These are phyloP conservation scores for Ulmus americana DNA, from an alignment of 331 rosid genomes.

Conservation along the genomic window DNA sequence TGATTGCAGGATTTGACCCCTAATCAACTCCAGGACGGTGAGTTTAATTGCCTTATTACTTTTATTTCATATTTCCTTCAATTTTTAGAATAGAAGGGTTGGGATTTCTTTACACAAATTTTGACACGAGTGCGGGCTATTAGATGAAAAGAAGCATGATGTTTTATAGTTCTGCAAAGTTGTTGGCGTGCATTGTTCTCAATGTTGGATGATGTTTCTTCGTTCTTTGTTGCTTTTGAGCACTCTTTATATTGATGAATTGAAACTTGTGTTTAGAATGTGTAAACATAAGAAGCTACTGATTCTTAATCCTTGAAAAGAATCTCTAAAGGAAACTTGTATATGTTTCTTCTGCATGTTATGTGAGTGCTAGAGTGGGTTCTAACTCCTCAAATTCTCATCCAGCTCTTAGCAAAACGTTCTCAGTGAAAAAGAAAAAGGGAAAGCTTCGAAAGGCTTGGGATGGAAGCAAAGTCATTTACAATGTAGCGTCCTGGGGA, in stretches of 20 bases:
- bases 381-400: conserved; percentile 25
- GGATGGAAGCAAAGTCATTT: conserved; percentile 95
- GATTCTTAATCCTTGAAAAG: not conserved
- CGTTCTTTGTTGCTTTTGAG: not conserved
- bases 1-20: conserved; percentile 84
- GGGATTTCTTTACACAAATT: not conserved
- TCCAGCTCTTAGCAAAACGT: conserved; percentile 93
- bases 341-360: conserved; percentile 1
- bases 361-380: conserved; percentile 7
- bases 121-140: not conserved
- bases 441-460: conserved; percentile 93
- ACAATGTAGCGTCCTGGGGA: conserved; percentile 97
- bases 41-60: conserved; percentile 18
- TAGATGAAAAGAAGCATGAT: not conserved
- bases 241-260: not conserved
- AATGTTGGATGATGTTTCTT: not conserved
- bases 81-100: not conserved
- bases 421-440: conserved; percentile 73
- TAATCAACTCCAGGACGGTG: conserved; percentile 84
- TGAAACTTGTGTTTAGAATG: not conserved
- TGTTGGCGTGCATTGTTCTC: not conserved
- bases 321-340: not conserved
- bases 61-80: not conserved
- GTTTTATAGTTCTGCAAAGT: too few relatives aligned
- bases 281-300: not conserved